Percentiles rank a stretch among this genome's conserved stretches.
Evolutionary conservation across 495 filamentous ascomycete genomes (phyloP).

Genomic region (Aspergillus affinis): DNA sequence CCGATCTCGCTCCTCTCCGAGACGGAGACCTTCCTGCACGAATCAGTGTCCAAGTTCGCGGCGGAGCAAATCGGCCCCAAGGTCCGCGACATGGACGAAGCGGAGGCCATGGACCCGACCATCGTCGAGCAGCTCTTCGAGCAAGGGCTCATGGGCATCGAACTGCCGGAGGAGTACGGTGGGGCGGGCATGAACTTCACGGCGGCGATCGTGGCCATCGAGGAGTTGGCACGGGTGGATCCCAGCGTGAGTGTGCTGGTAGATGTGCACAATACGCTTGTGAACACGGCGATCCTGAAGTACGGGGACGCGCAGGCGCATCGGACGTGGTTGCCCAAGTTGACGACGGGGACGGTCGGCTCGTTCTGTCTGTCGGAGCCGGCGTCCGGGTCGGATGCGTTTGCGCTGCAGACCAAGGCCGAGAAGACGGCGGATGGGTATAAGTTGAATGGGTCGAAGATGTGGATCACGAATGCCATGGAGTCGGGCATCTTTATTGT

Average conservation of each 20-base stretch:
- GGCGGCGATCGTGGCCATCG: slow-evolving; percentile 89
- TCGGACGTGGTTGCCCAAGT: slow-evolving; percentile 79
- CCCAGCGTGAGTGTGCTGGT: slow-evolving; percentile 91
- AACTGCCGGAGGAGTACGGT: slow-evolving; percentile 96
- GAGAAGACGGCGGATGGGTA: slow-evolving; percentile 74
- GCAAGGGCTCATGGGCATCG: slow-evolving; percentile 95
- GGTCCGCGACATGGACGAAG: slow-evolving; percentile 97
- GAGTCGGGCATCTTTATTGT: slow-evolving; percentile 96
- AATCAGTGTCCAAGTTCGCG: slow-evolving; percentile 88
- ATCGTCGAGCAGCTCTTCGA: slow-evolving; percentile 94
- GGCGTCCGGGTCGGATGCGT: slow-evolving; percentile 89
- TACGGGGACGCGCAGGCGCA: slow-evolving; percentile 74
- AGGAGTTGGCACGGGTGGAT: slow-evolving; percentile 93
- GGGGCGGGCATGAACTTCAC: slow-evolving; percentile 99
- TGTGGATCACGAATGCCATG: slow-evolving; percentile 99
- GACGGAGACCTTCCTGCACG: slow-evolving; percentile 82
- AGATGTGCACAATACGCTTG: slow-evolving; percentile 96
- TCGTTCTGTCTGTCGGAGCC: slow-evolving; percentile 97
- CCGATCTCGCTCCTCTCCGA: slow-evolving; percentile 94
- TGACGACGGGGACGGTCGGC: slow-evolving; percentile 88
- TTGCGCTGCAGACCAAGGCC: slow-evolving; percentile 88
- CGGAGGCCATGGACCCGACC: slow-evolving; percentile 85
- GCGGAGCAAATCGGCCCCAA: slow-evolving; percentile 85
- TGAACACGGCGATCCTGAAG: slow-evolving; percentile 90
- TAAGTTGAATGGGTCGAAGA: slow-evolving; percentile 87